Base-by-base conservation (phyloP, 192 early-diverging fungal genomes). In the Backusella westeae region DNA sequence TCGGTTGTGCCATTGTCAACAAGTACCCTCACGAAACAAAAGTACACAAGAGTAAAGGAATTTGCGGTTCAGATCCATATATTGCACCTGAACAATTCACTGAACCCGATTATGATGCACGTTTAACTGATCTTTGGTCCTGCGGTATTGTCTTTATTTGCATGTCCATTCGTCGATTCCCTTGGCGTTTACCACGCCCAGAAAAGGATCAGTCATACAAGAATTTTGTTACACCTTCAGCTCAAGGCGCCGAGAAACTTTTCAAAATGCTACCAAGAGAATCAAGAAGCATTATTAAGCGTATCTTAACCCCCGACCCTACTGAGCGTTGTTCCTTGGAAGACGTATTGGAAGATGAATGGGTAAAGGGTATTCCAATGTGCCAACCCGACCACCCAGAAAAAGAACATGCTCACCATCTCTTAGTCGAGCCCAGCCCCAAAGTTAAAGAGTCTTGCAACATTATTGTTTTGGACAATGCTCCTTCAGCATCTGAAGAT, bases 61-160 rank as follows among this genome's bases (percentile, higher is more conserved):
- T 95, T 23, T 94, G 89, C 77, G 97, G 97, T 2, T 95, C 93
- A 12, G 97, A 96, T 52, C 97, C 97, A 7, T 99, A 98, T 84
- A 99, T 99, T 87, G 96, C 95, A 0, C 97, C 97, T 35, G 97
- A 98, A 77, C 86, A 89, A 32, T 92, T 93, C 75, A 81, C 81
- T 34, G 86, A 86, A 2, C 85, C 86, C 15, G 90, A 92, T 42
- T 96, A 99, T 76, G 94, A 96, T 77, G 90, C 93, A 10, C 91
- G 92, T 71, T 76, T 84, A 7, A 91, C 95, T 2, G 97, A 99
- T 83, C 84, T 99, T 29, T 99, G 97, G 97, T 92, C 93, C 12
- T 76, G 90, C 36, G 97, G 94, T 53, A 95, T 99, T 73, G 95
- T 98, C 69, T 96, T 91, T 82, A 88, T 93, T 71, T 93, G 92